Evolutionary conservation across 2,329 filamentous ascomycete genomes (phyloP).

Genomic region (Byssothecium circinans): DNA sequence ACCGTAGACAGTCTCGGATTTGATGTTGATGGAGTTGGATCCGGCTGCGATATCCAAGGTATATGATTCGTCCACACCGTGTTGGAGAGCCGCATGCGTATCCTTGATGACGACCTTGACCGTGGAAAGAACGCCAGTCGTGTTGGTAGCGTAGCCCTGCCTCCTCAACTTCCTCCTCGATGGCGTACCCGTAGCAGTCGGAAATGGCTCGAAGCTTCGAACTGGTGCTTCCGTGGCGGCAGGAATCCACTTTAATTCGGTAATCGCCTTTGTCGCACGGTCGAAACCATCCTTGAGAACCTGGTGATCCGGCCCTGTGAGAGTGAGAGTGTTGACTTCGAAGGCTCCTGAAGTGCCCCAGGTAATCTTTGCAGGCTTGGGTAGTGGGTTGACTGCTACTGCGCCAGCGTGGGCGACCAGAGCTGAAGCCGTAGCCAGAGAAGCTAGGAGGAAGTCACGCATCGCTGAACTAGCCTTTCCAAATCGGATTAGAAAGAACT

Average conservation of each 20-base stretch:
- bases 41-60: constrained; percentile 48
- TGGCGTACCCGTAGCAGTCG: constrained; percentile 40
- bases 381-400: constrained; percentile 57
- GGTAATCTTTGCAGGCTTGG: constrained; percentile 55
- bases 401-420: constrained; percentile 46
- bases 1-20: constrained; percentile 56
- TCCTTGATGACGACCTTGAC: constrained; percentile 53
- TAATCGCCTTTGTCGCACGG: constrained; percentile 53
- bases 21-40: constrained; percentile 50
- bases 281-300: constrained; percentile 52
- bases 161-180: constrained; percentile 22
- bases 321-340: constrained; percentile 43
- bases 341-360: constrained; percentile 58
- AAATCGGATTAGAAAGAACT: constrained; percentile 1
- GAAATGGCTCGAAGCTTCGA: constrained; percentile 55
- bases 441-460: constrained; percentile 34
- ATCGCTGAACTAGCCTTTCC: constrained; percentile 18
- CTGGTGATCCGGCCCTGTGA: constrained; percentile 43
- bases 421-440: constrained; percentile 33
- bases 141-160: constrained; percentile 26
- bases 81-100: constrained; percentile 52
- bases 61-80: constrained; percentile 62
- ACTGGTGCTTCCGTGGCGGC: constrained; percentile 57
- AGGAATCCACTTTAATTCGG: constrained; percentile 57
- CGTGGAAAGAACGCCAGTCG: constrained; percentile 40